Evolutionary conservation across 768 basidiomycete genomes (phyloP), one percentile per base, ranked within the genome.

Genomic region (Russula sp.): DNA sequence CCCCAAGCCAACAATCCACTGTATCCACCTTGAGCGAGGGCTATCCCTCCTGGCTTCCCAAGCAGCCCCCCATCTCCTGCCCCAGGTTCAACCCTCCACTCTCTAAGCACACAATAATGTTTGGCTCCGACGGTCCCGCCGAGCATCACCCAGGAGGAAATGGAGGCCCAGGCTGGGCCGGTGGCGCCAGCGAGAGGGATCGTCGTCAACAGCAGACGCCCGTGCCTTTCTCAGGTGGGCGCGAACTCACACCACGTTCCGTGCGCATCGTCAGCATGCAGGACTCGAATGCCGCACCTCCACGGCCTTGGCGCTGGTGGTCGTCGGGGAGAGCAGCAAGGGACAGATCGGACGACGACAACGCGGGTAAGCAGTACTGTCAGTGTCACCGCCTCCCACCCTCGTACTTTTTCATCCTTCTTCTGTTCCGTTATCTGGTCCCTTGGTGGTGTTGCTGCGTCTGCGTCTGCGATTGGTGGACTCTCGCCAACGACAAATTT

Each of bases 41-140:
- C 16, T 93, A 93, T 72, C 91, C 91, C 3, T 86, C 88, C 26
- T 93, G 91, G 91, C 84, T 93, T 1, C 91, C 91, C 20, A 83
- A 79, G 64, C 81, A n/a, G 91, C 18, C 91, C 92, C 3, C 85
- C 85, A 18, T 88, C 84, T 0, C 91, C 91, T 0, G 84, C 83
- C 9, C 91, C 92, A 3, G 82, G 82, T 4, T 88, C 88, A 11
- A 90, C 88, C 2, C 75, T 88, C 61, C 84, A 84, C 63, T 84
- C 83, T 8, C 83, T 82, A 28, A 77, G 81, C 54, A 79, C 78
- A n/a, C 76, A 62, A 71, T 73, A 69, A 68, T 69, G 68, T 71
- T 64, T 66, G 64, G 26, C 18, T 61, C 32, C 8, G 67, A 49
- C 8, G 65, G 20, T 18, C 58, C 58, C 0, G 24, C 32, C 6